These are phyloP conservation scores for Calophaca sinica DNA, from an alignment of 306 rosid species.

Conservation along the genomic window DNA sequence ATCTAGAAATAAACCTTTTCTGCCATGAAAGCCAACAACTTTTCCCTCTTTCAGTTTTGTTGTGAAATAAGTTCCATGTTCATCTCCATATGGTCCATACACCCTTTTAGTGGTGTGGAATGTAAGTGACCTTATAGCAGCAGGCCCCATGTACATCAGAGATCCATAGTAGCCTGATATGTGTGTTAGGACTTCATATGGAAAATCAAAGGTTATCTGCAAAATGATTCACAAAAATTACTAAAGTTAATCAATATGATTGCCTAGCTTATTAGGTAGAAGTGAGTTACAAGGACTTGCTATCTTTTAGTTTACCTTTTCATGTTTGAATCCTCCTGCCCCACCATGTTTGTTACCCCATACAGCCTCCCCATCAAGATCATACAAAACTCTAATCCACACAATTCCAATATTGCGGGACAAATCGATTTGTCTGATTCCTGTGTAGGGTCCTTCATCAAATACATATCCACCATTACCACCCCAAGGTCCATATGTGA, in stretches of 20 bases:
- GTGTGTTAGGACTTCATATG: slow-evolving; percentile 82
- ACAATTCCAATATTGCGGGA: slow-evolving; percentile 80
- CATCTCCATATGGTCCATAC: slow-evolving; percentile 91
- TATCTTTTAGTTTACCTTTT: slow-evolving; percentile 63
- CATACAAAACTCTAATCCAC: slow-evolving; percentile 75
- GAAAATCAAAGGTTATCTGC: slow-evolving; percentile 82
- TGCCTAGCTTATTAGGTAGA: slow-evolving; percentile 2
- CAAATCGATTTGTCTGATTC: slow-evolving; percentile 73
- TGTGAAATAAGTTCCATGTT: slow-evolving; percentile 71
- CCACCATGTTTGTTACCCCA: slow-evolving; percentile 86
- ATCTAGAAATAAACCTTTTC: slow-evolving; percentile 84
- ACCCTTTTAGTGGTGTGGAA: slow-evolving; percentile 70
- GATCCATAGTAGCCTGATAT: slow-evolving; percentile 80
- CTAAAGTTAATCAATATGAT: not conserved
- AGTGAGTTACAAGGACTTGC: not conserved
- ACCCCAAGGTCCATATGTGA: slow-evolving; percentile 90
- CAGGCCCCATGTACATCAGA: slow-evolving; percentile 81
- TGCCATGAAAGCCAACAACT: slow-evolving; percentile 86
- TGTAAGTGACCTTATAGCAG: slow-evolving; percentile 72
- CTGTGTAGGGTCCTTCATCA: slow-evolving; percentile 78
- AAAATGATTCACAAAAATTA: slow-evolving; percentile 30
- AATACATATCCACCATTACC: slow-evolving; percentile 71
- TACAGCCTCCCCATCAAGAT: slow-evolving; percentile 65
- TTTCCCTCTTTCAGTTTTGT: slow-evolving; percentile 75
- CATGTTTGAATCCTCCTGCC: slow-evolving; percentile 78